Conservation (phyloP, 1,284 basidiomycete genomes). For the Malassezia pachydermatis region DNA sequence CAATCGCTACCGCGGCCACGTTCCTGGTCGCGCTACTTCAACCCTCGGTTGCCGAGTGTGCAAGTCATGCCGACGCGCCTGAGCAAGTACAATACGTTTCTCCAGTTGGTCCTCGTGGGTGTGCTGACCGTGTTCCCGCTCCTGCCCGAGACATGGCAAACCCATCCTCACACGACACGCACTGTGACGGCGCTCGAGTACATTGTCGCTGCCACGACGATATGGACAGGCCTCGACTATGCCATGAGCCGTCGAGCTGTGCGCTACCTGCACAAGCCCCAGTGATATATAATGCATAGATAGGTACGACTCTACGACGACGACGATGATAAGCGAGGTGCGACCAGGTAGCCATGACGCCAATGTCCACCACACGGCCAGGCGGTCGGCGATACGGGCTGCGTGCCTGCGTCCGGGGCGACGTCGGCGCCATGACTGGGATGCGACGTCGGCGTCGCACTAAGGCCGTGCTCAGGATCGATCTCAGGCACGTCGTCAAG, state of each 20-base stretch:
- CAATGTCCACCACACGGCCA: conserved; percentile 1
- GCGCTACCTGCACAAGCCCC: conserved; percentile 12
- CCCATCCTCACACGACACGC: conserved; percentile 14
- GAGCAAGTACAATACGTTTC: conserved; percentile 66
- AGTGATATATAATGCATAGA: neutral
- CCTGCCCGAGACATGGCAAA: conserved; percentile 51
- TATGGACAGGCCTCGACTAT: conserved; percentile 85
- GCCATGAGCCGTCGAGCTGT: conserved; percentile 9
- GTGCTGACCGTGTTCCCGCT: conserved; percentile 73
- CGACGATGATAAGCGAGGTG: neutral
- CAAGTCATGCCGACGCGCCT: conserved; percentile 72
- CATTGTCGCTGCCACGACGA: conserved; percentile 74
- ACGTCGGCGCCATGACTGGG: neutral
- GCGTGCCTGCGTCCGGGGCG: neutral
- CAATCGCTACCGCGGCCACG: conserved; percentile 77
- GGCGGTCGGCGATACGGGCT: neutral
- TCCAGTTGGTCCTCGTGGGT: conserved; percentile 84
- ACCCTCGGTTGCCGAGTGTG: conserved; percentile 84
- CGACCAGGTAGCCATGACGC: conserved; percentile 1
- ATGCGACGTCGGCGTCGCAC: no score
- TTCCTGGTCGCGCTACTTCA: conserved; percentile 84
- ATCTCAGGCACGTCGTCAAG: neutral
- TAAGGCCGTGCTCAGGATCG: conserved; percentile 1
- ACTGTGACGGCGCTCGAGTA: conserved; percentile 53
- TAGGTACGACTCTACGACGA: neutral